A percentile compares a stretch with the other conserved stretches of the same genome.
Conservation (phyloP, 768 basidiomycete species). For the Porpolomopsis calyptriformis region DNA sequence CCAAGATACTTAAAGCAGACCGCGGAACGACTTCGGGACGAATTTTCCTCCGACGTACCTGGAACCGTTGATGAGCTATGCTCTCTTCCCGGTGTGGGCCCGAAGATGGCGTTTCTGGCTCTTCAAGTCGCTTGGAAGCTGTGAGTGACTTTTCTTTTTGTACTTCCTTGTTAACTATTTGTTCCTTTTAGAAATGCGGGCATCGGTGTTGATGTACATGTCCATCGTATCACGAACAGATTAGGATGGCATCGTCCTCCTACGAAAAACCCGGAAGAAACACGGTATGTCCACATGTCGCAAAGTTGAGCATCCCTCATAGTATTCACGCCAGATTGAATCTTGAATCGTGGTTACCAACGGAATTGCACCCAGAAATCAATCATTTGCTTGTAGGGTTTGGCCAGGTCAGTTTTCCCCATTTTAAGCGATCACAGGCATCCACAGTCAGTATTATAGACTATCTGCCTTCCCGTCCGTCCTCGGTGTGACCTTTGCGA, state of each 20-base stretch:
- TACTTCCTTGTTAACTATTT: not conserved
- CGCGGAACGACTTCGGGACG: slow-evolving; percentile 54
- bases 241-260: slow-evolving; percentile 84
- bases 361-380: slow-evolving; percentile 60
- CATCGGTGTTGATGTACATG: slow-evolving; percentile 94
- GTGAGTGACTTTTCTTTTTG: slow-evolving; percentile 29
- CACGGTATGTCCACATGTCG: slow-evolving; percentile 38
- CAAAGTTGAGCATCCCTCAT: not conserved
- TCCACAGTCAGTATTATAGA: slow-evolving; percentile 26
- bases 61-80: slow-evolving; percentile 83
- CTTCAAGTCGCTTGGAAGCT: slow-evolving; percentile 80
- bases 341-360: slow-evolving; percentile 76
- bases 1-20: slow-evolving; percentile 65
- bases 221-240: slow-evolving; percentile 89
- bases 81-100: slow-evolving; percentile 83
- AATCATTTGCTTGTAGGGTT: slow-evolving; percentile 79
- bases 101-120: slow-evolving; percentile 89
- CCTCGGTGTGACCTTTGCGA: slow-evolving; percentile 59
- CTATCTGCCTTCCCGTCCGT: slow-evolving; percentile 52
- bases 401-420: slow-evolving; percentile 50
- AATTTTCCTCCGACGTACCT: slow-evolving; percentile 78
- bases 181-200: slow-evolving; percentile 56
- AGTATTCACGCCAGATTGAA: slow-evolving; percentile 39
- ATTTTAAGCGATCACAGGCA: not conserved
- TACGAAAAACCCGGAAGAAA: slow-evolving; percentile 82